Conservation (phyloP, 225 moss, liverwort and hornwort species). For the Antitrichia curtipendula region DNA sequence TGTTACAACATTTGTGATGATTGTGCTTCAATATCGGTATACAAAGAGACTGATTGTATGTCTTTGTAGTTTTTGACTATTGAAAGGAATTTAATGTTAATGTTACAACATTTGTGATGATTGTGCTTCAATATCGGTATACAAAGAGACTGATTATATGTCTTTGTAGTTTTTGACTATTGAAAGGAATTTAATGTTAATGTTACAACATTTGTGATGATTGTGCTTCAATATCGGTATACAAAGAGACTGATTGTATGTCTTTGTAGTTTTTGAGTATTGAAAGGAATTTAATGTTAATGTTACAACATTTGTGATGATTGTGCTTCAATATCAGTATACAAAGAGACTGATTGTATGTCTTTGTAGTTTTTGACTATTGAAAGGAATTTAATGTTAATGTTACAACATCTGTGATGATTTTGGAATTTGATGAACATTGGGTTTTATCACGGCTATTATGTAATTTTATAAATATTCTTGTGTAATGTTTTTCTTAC, state of each 20-base stretch:
- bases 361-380: neutral
- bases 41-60: no score
- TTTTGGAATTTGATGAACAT: neutral
- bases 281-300: neutral
- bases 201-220: neutral
- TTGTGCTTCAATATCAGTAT: no score
- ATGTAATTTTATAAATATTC: neutral
- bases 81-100: neutral
- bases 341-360: no score
- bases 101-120: neutral
- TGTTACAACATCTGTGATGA: neutral
- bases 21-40: no score
- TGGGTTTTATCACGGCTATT: neutral
- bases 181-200: neutral
- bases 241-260: neutral
- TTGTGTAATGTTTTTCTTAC: rapidly evolving
- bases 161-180: neutral
- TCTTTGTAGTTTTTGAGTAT: neutral
- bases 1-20: neutral
- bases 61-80: neutral
- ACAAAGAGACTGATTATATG: no score
- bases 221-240: neutral
- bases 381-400: neutral
- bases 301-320: neutral
- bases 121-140: neutral